These are phyloP conservation scores for Cryphonectria parasitica DNA, from an alignment of 2,329 filamentous ascomycete genomes.

Conservation along the genomic window DNA sequence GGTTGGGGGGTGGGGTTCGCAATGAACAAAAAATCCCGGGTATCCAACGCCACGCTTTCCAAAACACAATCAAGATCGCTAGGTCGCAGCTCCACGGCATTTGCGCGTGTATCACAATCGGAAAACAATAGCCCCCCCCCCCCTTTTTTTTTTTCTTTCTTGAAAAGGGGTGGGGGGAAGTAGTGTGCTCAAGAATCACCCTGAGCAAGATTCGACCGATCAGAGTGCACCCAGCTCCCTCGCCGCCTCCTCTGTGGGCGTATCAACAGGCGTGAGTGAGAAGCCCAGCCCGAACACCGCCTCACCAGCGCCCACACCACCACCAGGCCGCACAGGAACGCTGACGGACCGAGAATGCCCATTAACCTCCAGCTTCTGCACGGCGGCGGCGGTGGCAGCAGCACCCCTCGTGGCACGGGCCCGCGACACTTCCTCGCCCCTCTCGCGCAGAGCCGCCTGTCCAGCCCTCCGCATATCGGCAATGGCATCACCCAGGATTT, in stretches of 20 bases:
- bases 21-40: background rate
- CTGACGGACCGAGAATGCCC: slow-evolving; percentile 45
- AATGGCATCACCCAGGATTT: slow-evolving; percentile 61
- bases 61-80: slow-evolving; percentile 19
- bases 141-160: too few relatives aligned
- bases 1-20: background rate
- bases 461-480: slow-evolving; percentile 67
- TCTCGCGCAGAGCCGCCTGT: slow-evolving; percentile 33
- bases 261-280: slow-evolving; percentile 47
- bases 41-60: slow-evolving; percentile 29
- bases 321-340: slow-evolving; percentile 27
- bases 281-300: slow-evolving; percentile 45
- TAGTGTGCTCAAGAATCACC: too few relatives aligned
- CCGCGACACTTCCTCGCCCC: slow-evolving; percentile 21
- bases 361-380: background rate
- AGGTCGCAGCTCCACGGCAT: background rate
- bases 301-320: slow-evolving; percentile 42
- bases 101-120: background rate
- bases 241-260: slow-evolving; percentile 39
- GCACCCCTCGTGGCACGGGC: background rate
- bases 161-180: too few relatives aligned
- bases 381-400: slow-evolving; percentile 29
- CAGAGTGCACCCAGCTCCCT: slow-evolving; percentile 22
- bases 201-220: background rate
- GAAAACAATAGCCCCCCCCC: too few relatives aligned